Percentiles rank a stretch among this genome's conserved stretches.
These are phyloP conservation scores for Podila clonocystis DNA, from an alignment of 192 early-diverging fungal species.

Conservation along the genomic window DNA sequence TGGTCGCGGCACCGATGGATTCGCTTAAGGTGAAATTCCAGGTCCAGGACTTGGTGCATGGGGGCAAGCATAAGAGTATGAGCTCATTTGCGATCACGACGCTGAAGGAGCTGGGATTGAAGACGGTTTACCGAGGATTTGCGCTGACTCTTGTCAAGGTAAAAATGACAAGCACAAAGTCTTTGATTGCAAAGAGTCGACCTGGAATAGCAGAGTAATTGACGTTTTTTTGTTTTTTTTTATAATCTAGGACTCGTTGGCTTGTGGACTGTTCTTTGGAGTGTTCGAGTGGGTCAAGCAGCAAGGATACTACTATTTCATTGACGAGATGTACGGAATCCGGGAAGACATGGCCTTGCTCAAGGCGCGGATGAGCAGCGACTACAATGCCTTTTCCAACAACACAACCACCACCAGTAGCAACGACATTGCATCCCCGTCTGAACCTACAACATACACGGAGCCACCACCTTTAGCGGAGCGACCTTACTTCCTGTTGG, in stretches of 20 bases:
- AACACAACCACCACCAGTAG: not conserved
- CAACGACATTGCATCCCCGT: not conserved
- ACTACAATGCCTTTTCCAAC: not conserved
- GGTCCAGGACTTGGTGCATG: constrained; percentile 74
- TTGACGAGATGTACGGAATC: constrained; percentile 58
- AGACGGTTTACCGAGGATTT: constrained; percentile 66
- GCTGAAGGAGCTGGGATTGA: constrained; percentile 61
- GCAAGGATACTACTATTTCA: constrained; percentile 72
- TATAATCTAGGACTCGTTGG: constrained; percentile 65
- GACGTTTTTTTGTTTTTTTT: not conserved
- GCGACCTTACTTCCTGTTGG: constrained; percentile 54
- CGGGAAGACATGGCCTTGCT: constrained; percentile 48
- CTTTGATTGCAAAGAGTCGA: not conserved
- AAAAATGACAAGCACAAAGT: not conserved
- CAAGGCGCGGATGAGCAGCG: constrained; percentile 3
- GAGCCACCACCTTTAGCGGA: constrained; percentile 26
- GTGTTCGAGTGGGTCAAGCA: constrained; percentile 81
- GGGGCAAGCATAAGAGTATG: constrained; percentile 78
- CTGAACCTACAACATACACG: constrained; percentile 35
- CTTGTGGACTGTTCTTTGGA: constrained; percentile 81
- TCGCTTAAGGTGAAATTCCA: constrained; percentile 80
- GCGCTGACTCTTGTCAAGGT: constrained; percentile 62
- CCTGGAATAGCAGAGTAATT: not conserved
- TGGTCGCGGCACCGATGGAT: constrained; percentile 79
- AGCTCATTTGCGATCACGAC: constrained; percentile 70